Percentiles rank a stretch among this genome's conserved stretches.
These are phyloP conservation scores for Kluyveromyces marxianus DNA, from an alignment of 1,139 yeast species.

Conservation along the genomic window DNA sequence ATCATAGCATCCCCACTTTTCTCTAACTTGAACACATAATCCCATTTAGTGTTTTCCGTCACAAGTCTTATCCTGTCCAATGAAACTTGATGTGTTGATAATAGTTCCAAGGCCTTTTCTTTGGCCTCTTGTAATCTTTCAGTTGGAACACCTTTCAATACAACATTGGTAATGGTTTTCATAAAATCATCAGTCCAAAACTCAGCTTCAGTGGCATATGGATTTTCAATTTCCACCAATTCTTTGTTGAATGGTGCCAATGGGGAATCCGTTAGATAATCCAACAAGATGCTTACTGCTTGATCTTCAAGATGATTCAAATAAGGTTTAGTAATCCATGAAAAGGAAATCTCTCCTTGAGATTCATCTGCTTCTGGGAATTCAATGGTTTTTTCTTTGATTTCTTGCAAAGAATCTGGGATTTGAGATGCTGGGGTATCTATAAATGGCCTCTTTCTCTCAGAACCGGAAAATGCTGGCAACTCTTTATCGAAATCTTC, in stretches of 20 bases:
- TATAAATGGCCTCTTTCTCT: conserved; percentile 64
- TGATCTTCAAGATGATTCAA: conserved; percentile 45
- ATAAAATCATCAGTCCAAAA: conserved; percentile 65
- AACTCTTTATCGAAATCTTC: conserved; percentile 55
- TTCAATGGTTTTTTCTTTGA: conserved; percentile 45
- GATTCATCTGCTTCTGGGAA: conserved; percentile 90
- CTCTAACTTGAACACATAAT: conserved; percentile 59
- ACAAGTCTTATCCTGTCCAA: conserved; percentile 58
- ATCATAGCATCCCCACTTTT: conserved; percentile 50
- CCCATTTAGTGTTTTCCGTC: conserved; percentile 56
- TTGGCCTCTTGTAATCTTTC: conserved; percentile 50
- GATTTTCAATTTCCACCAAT: conserved; percentile 75
- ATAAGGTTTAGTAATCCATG: conserved; percentile 80
- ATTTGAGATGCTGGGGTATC: conserved; percentile 53
- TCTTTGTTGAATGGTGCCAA: conserved; percentile 58
- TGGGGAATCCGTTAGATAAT: conserved; percentile 70
- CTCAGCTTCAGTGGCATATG: conserved; percentile 67
- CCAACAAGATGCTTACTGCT: conserved; percentile 67
- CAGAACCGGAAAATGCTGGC: conserved; percentile 33
- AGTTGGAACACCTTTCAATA: conserved; percentile 71
- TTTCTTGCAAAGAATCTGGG: conserved; percentile 28
- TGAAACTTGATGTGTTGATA: conserved; percentile 57
- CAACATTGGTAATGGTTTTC: conserved; percentile 50
- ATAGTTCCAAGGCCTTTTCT: conserved; percentile 41
- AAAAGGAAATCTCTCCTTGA: conserved; percentile 64